Percentiles rank a stretch among this genome's conserved stretches.
Evolutionary conservation across 2,329 filamentous ascomycete genomes (phyloP).

Genomic region (Xylariaceae sp.): DNA sequence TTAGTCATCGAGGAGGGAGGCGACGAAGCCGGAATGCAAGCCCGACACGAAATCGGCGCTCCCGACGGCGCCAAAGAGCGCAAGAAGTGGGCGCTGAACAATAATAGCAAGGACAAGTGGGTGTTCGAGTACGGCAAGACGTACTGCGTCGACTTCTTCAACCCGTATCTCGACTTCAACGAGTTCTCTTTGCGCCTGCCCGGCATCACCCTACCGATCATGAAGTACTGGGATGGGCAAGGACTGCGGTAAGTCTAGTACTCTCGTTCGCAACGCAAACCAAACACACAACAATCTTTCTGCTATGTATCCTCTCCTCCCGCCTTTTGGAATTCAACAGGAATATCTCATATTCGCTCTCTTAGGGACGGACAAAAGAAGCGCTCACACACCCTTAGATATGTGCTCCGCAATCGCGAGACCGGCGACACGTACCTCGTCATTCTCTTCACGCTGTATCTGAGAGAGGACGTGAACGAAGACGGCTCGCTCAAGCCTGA

Average conservation of each 20-base stretch:
- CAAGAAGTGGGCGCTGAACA: slow-evolving; percentile 56
- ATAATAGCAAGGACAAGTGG: slow-evolving; percentile 48
- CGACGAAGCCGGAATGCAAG: slow-evolving; percentile 50
- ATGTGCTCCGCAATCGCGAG: slow-evolving; percentile 78
- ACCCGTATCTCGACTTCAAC: slow-evolving; percentile 83
- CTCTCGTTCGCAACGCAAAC: slow-evolving; percentile 34
- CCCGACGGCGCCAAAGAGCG: slow-evolving; percentile 50
- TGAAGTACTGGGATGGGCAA: slow-evolving; percentile 79
- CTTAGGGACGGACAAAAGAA: slow-evolving; percentile 35
- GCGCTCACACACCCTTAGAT: slow-evolving; percentile 82
- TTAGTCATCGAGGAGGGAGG: slow-evolving; percentile 64
- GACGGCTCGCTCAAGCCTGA: slow-evolving; percentile 50
- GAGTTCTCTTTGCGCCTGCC: slow-evolving; percentile 69
- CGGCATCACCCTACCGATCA: slow-evolving; percentile 67
- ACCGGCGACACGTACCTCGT: slow-evolving; percentile 76
- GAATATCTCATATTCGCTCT: slow-evolving; percentile 22
- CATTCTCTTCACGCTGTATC: slow-evolving; percentile 73
- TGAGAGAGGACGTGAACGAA: slow-evolving; percentile 61
- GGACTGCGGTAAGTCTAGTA: slow-evolving; percentile 58
- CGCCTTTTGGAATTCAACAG: slow-evolving; percentile 9
- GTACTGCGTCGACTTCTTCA: slow-evolving; percentile 70
- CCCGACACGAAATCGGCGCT: slow-evolving; percentile 44
- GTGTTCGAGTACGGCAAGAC: slow-evolving; percentile 51
- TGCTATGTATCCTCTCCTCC: slow-evolving; percentile 6
- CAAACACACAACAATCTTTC: slow-evolving; percentile 9